Evolutionary conservation across 225 moss, liverwort and hornwort genomes (phyloP).

Genomic region (Asterella californica): DNA sequence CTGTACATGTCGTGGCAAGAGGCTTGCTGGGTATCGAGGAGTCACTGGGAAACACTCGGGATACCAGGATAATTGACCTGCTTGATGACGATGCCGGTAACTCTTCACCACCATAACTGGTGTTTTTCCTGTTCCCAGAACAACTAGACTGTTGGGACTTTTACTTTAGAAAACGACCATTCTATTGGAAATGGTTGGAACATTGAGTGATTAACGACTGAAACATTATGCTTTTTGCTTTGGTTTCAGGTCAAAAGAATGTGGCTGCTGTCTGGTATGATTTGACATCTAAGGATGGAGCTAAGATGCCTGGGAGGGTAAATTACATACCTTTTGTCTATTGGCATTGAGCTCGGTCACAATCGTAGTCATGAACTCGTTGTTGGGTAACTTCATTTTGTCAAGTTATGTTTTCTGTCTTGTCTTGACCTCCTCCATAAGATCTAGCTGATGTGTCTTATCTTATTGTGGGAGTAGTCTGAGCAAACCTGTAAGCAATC

Average conservation of each 20-base stretch:
- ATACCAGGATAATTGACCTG: constrained; percentile 58
- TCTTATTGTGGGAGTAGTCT: background rate
- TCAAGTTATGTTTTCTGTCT: background rate
- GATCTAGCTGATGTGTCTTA: background rate
- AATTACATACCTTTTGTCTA: background rate
- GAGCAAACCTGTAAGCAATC: background rate
- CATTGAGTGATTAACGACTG: background rate
- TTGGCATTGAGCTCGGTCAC: background rate
- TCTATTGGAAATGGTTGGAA: background rate
- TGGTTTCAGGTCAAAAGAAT: constrained; percentile 50
- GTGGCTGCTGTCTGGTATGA: constrained; percentile 71
- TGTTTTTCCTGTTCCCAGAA: background rate
- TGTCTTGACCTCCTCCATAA: background rate
- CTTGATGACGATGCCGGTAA: constrained; percentile 51
- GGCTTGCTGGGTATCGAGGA: constrained; percentile 90
- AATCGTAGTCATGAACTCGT: background rate
- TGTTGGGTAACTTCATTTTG: background rate
- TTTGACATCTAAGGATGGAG: constrained; percentile 74
- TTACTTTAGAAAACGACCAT: background rate
- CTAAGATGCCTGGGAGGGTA: constrained; percentile 83
- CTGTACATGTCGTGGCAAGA: constrained; percentile 69
- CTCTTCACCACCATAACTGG: background rate
- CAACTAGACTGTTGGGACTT: background rate
- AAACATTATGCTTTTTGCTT: background rate
- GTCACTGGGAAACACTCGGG: constrained; percentile 65